Conservation (phyloP, 768 basidiomycete genomes). For the Tulasnella sp. region DNA sequence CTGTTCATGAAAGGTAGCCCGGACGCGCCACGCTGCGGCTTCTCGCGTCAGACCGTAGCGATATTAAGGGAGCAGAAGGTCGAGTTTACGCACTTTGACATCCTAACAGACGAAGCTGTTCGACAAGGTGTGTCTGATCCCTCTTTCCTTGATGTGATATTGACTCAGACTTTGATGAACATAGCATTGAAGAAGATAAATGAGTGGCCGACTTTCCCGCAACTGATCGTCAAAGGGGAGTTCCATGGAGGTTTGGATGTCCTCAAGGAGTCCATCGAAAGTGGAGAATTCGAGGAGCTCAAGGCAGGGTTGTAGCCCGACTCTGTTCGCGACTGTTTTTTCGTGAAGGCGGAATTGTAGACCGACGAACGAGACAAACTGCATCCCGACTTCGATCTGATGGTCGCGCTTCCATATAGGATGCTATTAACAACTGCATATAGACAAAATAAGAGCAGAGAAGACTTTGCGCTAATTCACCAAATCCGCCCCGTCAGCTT, state of each 20-base stretch:
- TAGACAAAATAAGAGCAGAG: too few relatives aligned
- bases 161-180: too few relatives aligned
- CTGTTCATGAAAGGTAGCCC: conserved; percentile 89
- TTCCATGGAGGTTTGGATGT: conserved; percentile 93
- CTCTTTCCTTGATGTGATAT: background rate
- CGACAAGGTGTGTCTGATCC: conserved; percentile 48
- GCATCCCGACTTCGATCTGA: too few relatives aligned
- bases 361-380: too few relatives aligned
- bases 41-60: conserved; percentile 62
- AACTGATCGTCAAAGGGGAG: conserved; percentile 80
- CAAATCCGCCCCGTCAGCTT: too few relatives aligned
- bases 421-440: too few relatives aligned
- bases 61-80: conserved; percentile 54
- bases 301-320: conserved; percentile 6
- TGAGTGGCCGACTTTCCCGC: conserved; percentile 85
- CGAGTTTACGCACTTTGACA: conserved; percentile 69
- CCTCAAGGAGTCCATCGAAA: conserved; percentile 75
- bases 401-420: too few relatives aligned
- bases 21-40: conserved; percentile 69
- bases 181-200: conserved; percentile 57
- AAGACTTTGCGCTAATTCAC: too few relatives aligned
- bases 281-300: conserved; percentile 56
- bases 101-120: conserved; percentile 68
- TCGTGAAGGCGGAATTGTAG: too few relatives aligned
- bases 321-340: too few relatives aligned